Conservation (phyloP, 495 filamentous ascomycete species). For the Neurospora sp. region DNA sequence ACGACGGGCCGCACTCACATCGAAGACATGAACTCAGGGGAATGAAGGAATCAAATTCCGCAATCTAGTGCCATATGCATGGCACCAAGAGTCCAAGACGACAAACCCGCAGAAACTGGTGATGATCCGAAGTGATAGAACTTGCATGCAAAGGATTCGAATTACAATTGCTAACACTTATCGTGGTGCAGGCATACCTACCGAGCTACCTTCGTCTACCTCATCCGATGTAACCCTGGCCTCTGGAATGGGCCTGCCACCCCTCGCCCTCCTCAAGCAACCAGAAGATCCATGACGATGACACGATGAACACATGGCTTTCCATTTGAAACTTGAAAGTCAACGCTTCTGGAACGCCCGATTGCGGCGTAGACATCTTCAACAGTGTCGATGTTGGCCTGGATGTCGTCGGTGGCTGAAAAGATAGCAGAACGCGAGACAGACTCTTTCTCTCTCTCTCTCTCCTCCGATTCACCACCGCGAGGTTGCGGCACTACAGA, state of each 20-base stretch:
- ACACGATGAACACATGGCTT: too few species aligned
- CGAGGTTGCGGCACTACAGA: neutral
- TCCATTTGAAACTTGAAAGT: neutral
- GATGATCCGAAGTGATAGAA: neutral
- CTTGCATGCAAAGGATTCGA: neutral
- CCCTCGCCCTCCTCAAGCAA: neutral
- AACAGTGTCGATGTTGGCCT: neutral
- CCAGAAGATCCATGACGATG: neutral
- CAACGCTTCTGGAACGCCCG: neutral
- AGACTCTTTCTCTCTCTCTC: neutral
- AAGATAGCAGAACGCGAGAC: neutral
- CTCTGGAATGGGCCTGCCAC: neutral
- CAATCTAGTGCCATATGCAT: neutral
- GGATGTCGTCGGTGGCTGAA: neutral
- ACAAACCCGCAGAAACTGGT: neutral
- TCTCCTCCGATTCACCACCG: neutral
- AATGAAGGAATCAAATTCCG: neutral
- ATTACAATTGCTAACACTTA: neutral
- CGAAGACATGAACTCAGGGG: neutral
- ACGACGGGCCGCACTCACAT: neutral
- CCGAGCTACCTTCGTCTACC: neutral
- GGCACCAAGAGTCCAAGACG: neutral
- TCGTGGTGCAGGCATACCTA: neutral
- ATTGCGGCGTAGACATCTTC: neutral
- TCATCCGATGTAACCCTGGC: neutral